phyloP scores from a whole-genome alignment of 2,329 filamentous ascomycete genomes.

The Pyrenophora teres region DNA sequence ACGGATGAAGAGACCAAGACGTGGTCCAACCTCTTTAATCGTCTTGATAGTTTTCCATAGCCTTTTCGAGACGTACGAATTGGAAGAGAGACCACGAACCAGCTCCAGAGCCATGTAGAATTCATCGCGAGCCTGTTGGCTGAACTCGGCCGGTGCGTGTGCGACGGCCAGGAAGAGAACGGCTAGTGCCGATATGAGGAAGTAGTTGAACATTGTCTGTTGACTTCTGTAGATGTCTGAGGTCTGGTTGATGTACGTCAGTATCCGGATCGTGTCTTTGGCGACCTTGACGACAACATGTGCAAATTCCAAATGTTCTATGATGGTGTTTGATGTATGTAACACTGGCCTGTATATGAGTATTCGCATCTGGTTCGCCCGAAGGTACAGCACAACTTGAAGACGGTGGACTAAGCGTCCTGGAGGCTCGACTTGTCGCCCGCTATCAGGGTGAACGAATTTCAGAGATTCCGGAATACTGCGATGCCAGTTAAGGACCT shows the following conservation, averaged over 20 bases:
- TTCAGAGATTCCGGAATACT: slow-evolving; percentile 68
- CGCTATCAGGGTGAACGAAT: slow-evolving; percentile 63
- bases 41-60: slow-evolving; percentile 74
- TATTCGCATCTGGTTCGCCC: slow-evolving; percentile 88
- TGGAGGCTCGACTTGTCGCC: slow-evolving; percentile 49
- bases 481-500: slow-evolving; percentile 86
- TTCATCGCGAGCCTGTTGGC: slow-evolving; percentile 69
- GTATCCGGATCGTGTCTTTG: slow-evolving; percentile 74
- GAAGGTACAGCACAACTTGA: slow-evolving; percentile 81
- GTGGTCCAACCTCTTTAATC: slow-evolving; percentile 72
- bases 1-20: slow-evolving; percentile 63
- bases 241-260: slow-evolving; percentile 72
- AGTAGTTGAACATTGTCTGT: slow-evolving; percentile 81
- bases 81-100: slow-evolving; percentile 71
- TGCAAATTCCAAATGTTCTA: slow-evolving; percentile 73
- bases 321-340: slow-evolving; percentile 82
- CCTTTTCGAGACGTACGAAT: slow-evolving; percentile 72
- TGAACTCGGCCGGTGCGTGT: slow-evolving; percentile 74
- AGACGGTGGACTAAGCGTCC: slow-evolving; percentile 73
- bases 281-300: slow-evolving; percentile 75
- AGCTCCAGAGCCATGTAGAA: slow-evolving; percentile 80
- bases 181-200: slow-evolving; percentile 73
- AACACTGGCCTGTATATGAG: slow-evolving; percentile 86
- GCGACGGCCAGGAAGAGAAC: slow-evolving; percentile 77
- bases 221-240: slow-evolving; percentile 72